phyloP scores from a whole-genome alignment of 1,139 yeast species.

The Candida sojae region DNA sequence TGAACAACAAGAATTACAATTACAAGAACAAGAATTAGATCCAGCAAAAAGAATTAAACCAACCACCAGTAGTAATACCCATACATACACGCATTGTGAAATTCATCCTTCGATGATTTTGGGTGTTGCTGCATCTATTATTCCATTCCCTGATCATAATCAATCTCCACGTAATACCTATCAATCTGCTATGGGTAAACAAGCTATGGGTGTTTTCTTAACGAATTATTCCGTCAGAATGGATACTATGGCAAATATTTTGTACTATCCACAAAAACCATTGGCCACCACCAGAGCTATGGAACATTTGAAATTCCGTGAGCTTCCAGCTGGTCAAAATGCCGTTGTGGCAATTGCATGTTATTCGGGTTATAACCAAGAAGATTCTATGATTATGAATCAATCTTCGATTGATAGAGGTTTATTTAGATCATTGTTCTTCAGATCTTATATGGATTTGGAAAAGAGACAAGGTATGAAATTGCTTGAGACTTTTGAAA shows the following conservation, averaged over 20 bases:
- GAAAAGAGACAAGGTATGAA: constrained; percentile 99
- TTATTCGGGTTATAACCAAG: constrained; percentile 98
- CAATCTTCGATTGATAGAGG: constrained; percentile 98
- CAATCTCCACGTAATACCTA: constrained; percentile 99
- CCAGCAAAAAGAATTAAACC: constrained; percentile 90
- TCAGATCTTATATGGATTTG: constrained; percentile 97
- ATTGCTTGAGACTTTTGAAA: constrained; percentile 92
- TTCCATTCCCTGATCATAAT: constrained; percentile 99
- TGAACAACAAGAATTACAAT: constrained; percentile 33
- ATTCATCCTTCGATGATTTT: constrained; percentile 98
- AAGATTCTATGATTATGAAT: constrained; percentile 99
- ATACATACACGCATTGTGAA: constrained; percentile 97
- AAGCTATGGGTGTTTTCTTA: constrained; percentile 99
- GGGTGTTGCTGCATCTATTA: constrained; percentile 97
- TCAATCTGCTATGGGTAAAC: constrained; percentile 99
- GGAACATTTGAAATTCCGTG: constrained; percentile 97
- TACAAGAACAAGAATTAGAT: constrained; percentile 57
- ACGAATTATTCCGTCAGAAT: constrained; percentile 95
- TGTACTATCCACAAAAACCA: constrained; percentile 98
- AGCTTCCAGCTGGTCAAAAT: constrained; percentile 98
- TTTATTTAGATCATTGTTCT: constrained; percentile 89
- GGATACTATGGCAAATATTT: constrained; percentile 99
- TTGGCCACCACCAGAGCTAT: constrained; percentile 97
- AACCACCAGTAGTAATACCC: constrained; percentile 55
- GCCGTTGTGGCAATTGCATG: constrained; percentile 98